These are phyloP conservation scores for Hygrocybe coccinea DNA, from an alignment of 768 basidiomycete genomes.

Conservation along the genomic window DNA sequence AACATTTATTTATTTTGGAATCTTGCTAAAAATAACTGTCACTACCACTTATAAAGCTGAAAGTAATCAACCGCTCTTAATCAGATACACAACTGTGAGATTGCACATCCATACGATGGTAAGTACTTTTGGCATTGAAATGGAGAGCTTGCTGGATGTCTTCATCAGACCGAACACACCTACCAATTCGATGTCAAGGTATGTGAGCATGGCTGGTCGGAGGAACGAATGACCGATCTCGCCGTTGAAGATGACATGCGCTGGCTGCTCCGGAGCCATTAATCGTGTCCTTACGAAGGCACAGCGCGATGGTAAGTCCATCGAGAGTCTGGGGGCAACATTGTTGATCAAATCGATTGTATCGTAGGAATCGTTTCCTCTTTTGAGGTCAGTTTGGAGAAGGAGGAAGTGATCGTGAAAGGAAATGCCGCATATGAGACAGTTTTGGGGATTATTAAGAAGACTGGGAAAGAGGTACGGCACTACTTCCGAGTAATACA, in stretches of 20 bases:
- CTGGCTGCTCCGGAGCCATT: constrained; percentile 82
- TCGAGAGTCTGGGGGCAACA: neutral
- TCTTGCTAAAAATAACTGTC: constrained; percentile 1
- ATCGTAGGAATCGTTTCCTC: constrained; percentile 50
- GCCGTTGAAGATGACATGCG: constrained; percentile 69
- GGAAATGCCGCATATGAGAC: constrained; percentile 58
- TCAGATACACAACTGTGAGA: no score
- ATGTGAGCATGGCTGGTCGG: constrained; percentile 2
- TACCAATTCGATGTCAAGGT: constrained; percentile 89
- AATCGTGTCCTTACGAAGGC: constrained; percentile 68
- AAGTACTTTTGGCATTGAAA: no score
- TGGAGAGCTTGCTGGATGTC: no score
- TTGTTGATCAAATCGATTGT: neutral
- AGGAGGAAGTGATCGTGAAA: constrained; percentile 68
- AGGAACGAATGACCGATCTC: neutral
- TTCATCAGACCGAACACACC: constrained; percentile 34
- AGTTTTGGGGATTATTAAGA: constrained; percentile 70
- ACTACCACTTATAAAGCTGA: no score
- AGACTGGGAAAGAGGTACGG: constrained; percentile 85
- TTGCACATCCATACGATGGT: no score
- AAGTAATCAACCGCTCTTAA: no score
- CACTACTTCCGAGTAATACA: neutral
- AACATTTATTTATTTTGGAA: no score
- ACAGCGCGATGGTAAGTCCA: constrained; percentile 38
- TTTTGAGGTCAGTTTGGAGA: constrained; percentile 60